Base-by-base conservation (phyloP, 768 basidiomycete species). In the Pluteus cervinus region DNA sequence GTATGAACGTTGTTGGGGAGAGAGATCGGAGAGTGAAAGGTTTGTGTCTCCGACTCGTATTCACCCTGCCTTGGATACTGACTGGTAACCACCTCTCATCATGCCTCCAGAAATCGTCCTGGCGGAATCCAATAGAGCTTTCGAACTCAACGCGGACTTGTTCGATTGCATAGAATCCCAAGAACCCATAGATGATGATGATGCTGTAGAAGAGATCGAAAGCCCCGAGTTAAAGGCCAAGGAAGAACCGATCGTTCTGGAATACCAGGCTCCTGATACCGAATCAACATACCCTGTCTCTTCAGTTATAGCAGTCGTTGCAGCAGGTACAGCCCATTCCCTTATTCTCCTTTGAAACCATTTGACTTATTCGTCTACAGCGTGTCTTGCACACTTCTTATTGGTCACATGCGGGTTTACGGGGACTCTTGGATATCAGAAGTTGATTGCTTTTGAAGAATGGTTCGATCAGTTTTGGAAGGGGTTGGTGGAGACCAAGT, bases 1-100 rank as follows among this genome's bases (percentile, higher is more conserved):
- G 74, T 1, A 68, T 78, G 65, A 69, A 76, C 42, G 58, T 55
- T 33, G 75, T 68, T 14, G 74, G 66, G 10, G 67, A 67, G 9
- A 60, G 58, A 33, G 49, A 65, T 23, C 42, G 50, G 18, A 51
- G 57, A 11, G 55, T 62, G 17, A 76, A 75, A 61, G 61, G 74
- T 71, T 39, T 43, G 56, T 38, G 14, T 24, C 16, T 17, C 18
- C 15, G 26, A 17, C 33, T 45, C 28, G 6, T 15, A 9, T 12
- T 28, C 35, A 24, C 33, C 33, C 32, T 26, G 25, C 16, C 16
- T 7, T 16, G 29, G 9, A 23, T 30, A 20, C 23, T 25, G 33
- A 30, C 21, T 32, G 10, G 10, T 42, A 12, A 29, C 8, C 16
- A n/a, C 33, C 30, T n/a, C 24, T 24, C 42, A n/a, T n/a, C n/a